Evolutionary conservation across 257 asterid genomes (phyloP).

Genomic region (Coffea canephora): DNA sequence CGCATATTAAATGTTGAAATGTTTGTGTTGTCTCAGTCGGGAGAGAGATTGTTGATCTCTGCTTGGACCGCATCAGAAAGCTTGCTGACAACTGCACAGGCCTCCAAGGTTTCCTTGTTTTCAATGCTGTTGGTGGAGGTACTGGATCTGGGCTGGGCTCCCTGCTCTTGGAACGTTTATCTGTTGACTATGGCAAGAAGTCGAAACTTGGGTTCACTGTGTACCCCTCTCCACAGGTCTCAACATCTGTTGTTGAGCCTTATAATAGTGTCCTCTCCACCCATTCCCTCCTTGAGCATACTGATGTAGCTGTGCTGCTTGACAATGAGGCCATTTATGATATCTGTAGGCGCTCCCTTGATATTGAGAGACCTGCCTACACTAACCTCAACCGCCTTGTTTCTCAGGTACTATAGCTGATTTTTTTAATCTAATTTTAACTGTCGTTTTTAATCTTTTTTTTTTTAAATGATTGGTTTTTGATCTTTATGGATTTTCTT

Average conservation of each 20-base stretch:
- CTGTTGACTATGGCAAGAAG: conserved; percentile 29
- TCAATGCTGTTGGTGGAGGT: conserved; percentile 49
- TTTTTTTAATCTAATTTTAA: not conserved
- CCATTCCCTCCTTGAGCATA: conserved; percentile 21
- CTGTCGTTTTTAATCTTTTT: not conserved
- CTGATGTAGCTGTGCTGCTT: conserved; percentile 19
- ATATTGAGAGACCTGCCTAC: conserved; percentile 20
- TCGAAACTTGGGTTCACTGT: conserved; percentile 25
- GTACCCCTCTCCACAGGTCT: conserved; percentile 25
- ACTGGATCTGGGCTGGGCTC: conserved; percentile 49
- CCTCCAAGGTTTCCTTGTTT: conserved; percentile 41
- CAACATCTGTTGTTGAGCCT: conserved; percentile 24
- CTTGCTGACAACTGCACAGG: conserved; percentile 49
- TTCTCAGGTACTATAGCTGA: conserved; percentile 27
- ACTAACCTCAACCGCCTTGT: conserved; percentile 25
- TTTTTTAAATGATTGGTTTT: not conserved
- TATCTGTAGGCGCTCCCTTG: conserved; percentile 18
- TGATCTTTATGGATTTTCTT: conserved; percentile 7
- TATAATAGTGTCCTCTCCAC: conserved; percentile 21
- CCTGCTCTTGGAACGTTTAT: conserved; percentile 41
- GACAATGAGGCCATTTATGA: conserved; percentile 25
- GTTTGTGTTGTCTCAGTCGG: conserved; percentile 29
- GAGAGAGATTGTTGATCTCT: conserved; percentile 37
- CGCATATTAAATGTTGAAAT: not conserved
- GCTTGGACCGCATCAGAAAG: conserved; percentile 46